These are phyloP conservation scores for Lantana camara DNA, from an alignment of 257 asterid species.

Conservation along the genomic window DNA sequence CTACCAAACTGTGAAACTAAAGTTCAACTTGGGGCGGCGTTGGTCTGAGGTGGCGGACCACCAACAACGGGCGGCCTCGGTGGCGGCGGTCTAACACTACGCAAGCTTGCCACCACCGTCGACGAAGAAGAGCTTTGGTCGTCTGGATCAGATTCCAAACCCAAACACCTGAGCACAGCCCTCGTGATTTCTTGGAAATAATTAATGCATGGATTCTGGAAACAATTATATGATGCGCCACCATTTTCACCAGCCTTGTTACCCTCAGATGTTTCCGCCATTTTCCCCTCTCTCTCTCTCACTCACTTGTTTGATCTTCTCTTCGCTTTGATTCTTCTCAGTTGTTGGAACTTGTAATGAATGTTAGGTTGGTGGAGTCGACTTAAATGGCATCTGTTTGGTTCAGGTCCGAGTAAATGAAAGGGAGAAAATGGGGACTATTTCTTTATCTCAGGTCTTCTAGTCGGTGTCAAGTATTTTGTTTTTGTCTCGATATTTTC, in stretches of 20 bases:
- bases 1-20: neutral
- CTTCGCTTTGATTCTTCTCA: neutral
- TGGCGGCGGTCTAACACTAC: constrained; percentile 37
- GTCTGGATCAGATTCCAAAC: neutral
- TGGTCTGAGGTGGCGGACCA: constrained; percentile 37
- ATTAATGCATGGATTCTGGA: constrained; percentile 28
- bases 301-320: neutral
- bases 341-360: neutral
- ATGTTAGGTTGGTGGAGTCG: neutral
- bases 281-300: too few species aligned
- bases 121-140: neutral
- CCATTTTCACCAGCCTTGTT: neutral
- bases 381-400: neutral
- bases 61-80: constrained; percentile 26
- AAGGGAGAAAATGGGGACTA: too few species aligned
- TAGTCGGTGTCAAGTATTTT: too few species aligned
- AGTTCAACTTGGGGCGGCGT: constrained; percentile 11
- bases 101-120: neutral
- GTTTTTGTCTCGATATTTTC: too few species aligned
- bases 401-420: too few species aligned
- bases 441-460: too few species aligned
- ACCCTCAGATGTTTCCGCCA: neutral
- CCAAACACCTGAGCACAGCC: constrained; percentile 23
- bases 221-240: neutral
- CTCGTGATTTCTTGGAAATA: constrained; percentile 18